These are phyloP conservation scores for Annulohypoxylon stygium DNA, from an alignment of 495 filamentous ascomycete species.

Conservation along the genomic window DNA sequence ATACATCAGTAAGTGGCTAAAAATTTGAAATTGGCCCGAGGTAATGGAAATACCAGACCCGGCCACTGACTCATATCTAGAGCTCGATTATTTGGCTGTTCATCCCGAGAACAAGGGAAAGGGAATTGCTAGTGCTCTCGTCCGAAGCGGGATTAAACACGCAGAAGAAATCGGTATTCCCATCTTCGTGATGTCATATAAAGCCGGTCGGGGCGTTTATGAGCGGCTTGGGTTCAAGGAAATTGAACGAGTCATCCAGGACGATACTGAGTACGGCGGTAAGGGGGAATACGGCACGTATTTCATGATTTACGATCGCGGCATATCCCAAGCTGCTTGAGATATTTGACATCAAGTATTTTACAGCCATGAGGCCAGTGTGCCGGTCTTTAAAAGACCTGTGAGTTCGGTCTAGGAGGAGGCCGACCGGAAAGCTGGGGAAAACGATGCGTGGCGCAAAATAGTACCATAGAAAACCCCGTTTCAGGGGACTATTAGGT, in stretches of 20 bases:
- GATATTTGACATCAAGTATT: background rate
- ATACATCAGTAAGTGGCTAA: slow-evolving; percentile 39
- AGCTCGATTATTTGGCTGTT: slow-evolving; percentile 53
- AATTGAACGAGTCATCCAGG: slow-evolving; percentile 48
- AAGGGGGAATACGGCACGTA: slow-evolving; percentile 39
- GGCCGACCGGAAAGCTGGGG: too few relatives aligned
- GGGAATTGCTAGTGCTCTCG: slow-evolving; percentile 49
- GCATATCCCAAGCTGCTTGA: background rate
- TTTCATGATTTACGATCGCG: slow-evolving; percentile 31
- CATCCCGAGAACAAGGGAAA: slow-evolving; percentile 51
- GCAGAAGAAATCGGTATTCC: slow-evolving; percentile 49
- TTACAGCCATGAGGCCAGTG: too few relatives aligned
- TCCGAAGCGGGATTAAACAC: slow-evolving; percentile 47
- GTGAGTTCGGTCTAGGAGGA: too few relatives aligned
- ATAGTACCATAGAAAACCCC: too few relatives aligned
- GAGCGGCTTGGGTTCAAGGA: slow-evolving; percentile 48
- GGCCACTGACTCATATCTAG: slow-evolving; percentile 16
- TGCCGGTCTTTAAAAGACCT: too few relatives aligned
- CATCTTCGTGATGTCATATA: slow-evolving; percentile 49
- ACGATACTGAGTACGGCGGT: slow-evolving; percentile 51
- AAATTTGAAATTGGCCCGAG: background rate
- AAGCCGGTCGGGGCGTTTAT: slow-evolving; percentile 47
- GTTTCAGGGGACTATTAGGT: too few relatives aligned
- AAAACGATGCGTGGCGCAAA: too few relatives aligned
- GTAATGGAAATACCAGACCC: background rate